Evolutionary conservation across 202 grass and related monocot species (phyloP), one percentile per base, ranked within the genome.

Genomic region (Alloteropsis angusta): DNA sequence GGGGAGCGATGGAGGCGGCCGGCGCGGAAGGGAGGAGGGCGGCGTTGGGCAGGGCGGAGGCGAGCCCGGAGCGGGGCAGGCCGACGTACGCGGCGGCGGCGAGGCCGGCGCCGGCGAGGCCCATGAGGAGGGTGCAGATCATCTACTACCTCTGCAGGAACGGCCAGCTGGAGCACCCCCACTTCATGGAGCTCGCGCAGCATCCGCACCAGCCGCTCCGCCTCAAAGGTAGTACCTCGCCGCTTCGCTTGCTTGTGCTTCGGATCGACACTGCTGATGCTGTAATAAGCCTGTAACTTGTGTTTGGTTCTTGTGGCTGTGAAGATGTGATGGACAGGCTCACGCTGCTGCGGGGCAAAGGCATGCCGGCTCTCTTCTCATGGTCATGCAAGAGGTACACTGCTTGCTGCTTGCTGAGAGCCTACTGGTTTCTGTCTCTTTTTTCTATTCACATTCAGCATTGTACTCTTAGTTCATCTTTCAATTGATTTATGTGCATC

Each of bases 121-220:
- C 81, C 46, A 80, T 92, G 85, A 50, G 84, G 80, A 90, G 72
- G 81, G 83, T 98, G 72, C 96, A 98, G 77, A 88, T 98, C 70
- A 79, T 99, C 66, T 99, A 99, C 88, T 99, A 99, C 62, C 92
- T 99, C 78, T 91, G 92, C 90, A 79, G 96, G 57, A 99, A 93
- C 82, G 96, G 96, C 0, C 96, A 99, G 75, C 84, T 99, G 60
- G 96, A 99, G 84, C 96, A 99, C 88, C 96, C 96, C 2, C 96
- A 99, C 78, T 96, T 96, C 84, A 89, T 99, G 92, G 96, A 99
- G 92, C 82, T 99, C 50, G 72, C 88, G 77, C 90, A 89, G 73
- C 79, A 87, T 30, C 86, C 92, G 0, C 93, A 88, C 82, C 88
- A 99, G 72, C 96, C 89, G 0, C 88, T 99, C 0, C 96, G 90